Evolutionary conservation across 208 protist species (phyloP), one percentile per base, ranked within the genome.

Genomic region (Porcisia deanei): DNA sequence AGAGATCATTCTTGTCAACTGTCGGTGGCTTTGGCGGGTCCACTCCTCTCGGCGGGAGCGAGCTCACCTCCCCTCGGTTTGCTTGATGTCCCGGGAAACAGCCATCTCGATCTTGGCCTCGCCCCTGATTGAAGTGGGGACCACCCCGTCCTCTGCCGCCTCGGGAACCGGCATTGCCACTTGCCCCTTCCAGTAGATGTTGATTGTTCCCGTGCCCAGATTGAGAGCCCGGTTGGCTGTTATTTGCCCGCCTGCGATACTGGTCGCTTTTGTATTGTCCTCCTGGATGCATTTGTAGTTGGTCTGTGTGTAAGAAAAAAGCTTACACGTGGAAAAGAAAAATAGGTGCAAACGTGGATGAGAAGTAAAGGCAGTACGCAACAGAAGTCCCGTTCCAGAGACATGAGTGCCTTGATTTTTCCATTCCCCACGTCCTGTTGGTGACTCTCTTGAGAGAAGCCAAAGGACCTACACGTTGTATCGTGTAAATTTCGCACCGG

Each of bases 1-100:
- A 77, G 14, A 90, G 76, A 60, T 89, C 81, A 66, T 90, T 84
- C 70, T 85, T 81, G 69, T 85, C 81, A 18, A 71, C 67, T 34
- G 22, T 68, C 12, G 52, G 8, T 16, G 55, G 25, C 3, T 60
- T 43, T 30, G 52, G 20, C 12, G 2, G 25, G 22, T 25, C 39
- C 10, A 77, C 14, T n/a, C 34, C 68, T 16, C 12, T 34, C 37
- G 9, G 30, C 55, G 6, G 37, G 25, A 5, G 25, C 25, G 39
- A 37, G 49, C 47, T 39, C 9, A 47, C 20, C 14, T 37, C 60
- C 18, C 1, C 43, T 49, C 53, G 58, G 64, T 53, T 74, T 53
- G 22, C 66, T 1, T 41, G 68, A 65, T 74, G 66, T 34, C 49
- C 30, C 3, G 53, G 9, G 53, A 57, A 68, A 30, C 41, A 47